These are phyloP conservation scores for Pachysandra terminalis DNA, from an alignment of 164 flowering plant genomes.

Conservation along the genomic window DNA sequence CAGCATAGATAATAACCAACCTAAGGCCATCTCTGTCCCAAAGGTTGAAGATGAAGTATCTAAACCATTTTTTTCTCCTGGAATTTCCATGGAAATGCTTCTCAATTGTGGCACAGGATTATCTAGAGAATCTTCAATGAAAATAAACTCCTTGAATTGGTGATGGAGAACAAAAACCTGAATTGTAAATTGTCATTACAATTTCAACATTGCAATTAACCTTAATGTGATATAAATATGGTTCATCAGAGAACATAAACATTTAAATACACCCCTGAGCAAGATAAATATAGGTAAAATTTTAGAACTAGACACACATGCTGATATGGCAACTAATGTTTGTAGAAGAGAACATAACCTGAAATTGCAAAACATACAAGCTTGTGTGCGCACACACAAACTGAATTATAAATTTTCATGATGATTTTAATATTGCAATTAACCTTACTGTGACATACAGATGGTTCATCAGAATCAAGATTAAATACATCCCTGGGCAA, in stretches of 20 bases:
- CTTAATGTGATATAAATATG: not conserved
- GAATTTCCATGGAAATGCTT: constrained; percentile 18
- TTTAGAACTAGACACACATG: not conserved
- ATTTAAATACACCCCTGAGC: not conserved
- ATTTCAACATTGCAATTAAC: not conserved
- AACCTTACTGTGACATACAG: not conserved
- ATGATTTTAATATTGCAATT: no score
- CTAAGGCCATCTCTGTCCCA: constrained; percentile 49
- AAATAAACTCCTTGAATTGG: constrained; percentile 43
- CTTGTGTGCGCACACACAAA: no score
- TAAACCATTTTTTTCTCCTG: constrained; percentile 25
- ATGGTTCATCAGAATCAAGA: not conserved
- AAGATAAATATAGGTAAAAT: not conserved
- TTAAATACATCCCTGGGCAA: not conserved
- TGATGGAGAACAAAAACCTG: constrained; percentile 59
- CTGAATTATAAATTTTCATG: no score
- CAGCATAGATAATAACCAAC: constrained; percentile 22
- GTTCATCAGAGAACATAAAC: not conserved
- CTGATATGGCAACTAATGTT: not conserved
- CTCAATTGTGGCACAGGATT: constrained; percentile 25
- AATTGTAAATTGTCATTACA: not conserved
- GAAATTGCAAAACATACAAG: no score
- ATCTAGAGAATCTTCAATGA: constrained; percentile 26
- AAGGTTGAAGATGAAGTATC: constrained; percentile 44
- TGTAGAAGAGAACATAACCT: not conserved